Percentiles rank a stretch among this genome's conserved stretches.
phyloP scores from a whole-genome alignment of 1,139 yeast genomes.

The Saccharomyces uvarum region DNA sequence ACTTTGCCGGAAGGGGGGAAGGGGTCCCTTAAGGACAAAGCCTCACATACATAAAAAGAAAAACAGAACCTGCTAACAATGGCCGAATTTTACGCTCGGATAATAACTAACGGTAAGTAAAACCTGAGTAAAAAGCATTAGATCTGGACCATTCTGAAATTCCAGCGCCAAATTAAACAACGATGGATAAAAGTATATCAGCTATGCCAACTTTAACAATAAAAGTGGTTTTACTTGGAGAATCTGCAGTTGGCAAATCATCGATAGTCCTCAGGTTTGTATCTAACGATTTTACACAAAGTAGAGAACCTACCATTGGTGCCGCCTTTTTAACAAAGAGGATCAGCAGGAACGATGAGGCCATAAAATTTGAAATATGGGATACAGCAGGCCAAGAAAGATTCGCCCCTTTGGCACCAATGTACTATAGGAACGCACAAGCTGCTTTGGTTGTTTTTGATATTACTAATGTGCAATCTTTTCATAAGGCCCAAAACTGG shows the following conservation, averaged over 20 bases:
- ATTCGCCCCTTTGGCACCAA: slow-evolving; percentile 92
- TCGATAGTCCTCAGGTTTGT: slow-evolving; percentile 89
- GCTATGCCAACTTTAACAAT: slow-evolving; percentile 39
- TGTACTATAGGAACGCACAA: slow-evolving; percentile 96
- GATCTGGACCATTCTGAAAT: neutral
- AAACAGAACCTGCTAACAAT: neutral
- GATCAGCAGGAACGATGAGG: slow-evolving; percentile 81
- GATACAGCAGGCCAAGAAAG: slow-evolving; percentile 99
- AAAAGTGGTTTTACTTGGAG: slow-evolving; percentile 84
- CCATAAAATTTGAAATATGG: slow-evolving; percentile 96
- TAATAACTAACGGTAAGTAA: neutral
- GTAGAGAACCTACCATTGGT: slow-evolving; percentile 95
- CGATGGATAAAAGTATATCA: slow-evolving; percentile 38
- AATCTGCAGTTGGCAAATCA: slow-evolving; percentile 97
- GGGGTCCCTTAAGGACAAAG: neutral
- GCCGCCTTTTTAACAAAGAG: slow-evolving; percentile 95
- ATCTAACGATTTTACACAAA: slow-evolving; percentile 91
- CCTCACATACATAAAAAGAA: neutral
- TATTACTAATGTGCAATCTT: slow-evolving; percentile 90
- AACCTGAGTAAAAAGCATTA: neutral
- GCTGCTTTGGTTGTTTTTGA: slow-evolving; percentile 96
- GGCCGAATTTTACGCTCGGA: neutral
- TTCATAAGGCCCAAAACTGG: slow-evolving; percentile 97
- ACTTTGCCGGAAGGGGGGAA: neutral
- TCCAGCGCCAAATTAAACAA: neutral